Conservation (phyloP, 768 basidiomycete genomes). For the Xanthoconium purpureum region DNA sequence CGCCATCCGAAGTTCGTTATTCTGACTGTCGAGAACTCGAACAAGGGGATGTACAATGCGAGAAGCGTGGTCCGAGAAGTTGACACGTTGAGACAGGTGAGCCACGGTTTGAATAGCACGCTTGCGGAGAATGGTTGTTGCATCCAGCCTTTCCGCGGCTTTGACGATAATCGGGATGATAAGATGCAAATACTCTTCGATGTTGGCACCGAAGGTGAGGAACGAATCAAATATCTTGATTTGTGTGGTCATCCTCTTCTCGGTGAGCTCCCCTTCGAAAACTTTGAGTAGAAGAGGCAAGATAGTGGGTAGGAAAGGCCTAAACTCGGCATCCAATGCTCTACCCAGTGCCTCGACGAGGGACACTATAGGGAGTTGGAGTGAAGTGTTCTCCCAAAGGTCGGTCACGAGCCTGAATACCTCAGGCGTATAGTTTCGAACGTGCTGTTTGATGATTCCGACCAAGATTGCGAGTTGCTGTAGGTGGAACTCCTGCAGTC, state of each 20-base stretch:
- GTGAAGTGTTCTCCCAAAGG: constrained; percentile 79
- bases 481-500: constrained; percentile 88
- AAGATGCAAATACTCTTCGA: constrained; percentile 97
- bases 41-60: constrained; percentile 95
- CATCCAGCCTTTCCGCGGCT: constrained; percentile 82
- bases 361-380: constrained; percentile 90
- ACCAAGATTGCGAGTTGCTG: constrained; percentile 95
- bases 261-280: constrained; percentile 83
- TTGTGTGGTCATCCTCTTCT: constrained; percentile 73
- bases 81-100: constrained; percentile 85
- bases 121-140: constrained; percentile 71
- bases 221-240: constrained; percentile 94
- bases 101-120: constrained; percentile 90
- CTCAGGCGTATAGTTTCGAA: constrained; percentile 85
- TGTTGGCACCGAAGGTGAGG: constrained; percentile 90
- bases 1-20: constrained; percentile 76
- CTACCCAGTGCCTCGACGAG: constrained; percentile 90
- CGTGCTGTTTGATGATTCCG: constrained; percentile 95
- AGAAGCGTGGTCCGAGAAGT: constrained; percentile 97
- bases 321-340: constrained; percentile 95
- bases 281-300: constrained; percentile 87
- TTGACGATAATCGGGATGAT: constrained; percentile 93
- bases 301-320: constrained; percentile 88
- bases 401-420: constrained; percentile 84
- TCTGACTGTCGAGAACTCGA: constrained; percentile 71